Percentiles rank a stretch among this genome's conserved stretches.
Evolutionary conservation across 306 rosid genomes (phyloP).

Genomic region (Canavalia ensiformis): DNA sequence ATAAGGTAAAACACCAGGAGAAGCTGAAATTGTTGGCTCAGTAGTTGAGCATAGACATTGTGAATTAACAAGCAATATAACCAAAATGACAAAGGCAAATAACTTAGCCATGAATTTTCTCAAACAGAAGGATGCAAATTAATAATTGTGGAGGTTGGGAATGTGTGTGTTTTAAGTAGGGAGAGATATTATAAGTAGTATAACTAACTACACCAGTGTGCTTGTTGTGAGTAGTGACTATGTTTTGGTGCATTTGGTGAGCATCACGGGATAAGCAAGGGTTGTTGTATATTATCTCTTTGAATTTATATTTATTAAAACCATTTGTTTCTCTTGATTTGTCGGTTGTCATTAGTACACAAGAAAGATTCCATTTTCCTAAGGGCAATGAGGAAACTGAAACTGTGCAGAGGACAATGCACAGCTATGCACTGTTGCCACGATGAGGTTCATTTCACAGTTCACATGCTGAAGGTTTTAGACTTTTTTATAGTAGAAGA

Average conservation of each 20-base stretch:
- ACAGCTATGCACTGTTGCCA: not conserved
- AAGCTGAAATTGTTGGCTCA: conserved; percentile 65
- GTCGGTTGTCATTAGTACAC: conserved; percentile 39
- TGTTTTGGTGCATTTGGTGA: conserved; percentile 47
- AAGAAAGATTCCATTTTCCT: conserved; percentile 44
- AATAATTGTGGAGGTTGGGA: not conserved
- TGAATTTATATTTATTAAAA: conserved; percentile 47
- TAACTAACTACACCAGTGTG: conserved; percentile 48
- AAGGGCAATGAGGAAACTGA: conserved; percentile 21
- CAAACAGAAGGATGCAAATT: conserved; percentile 31
- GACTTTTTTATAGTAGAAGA: conserved; percentile 40
- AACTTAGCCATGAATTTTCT: conserved; percentile 62
- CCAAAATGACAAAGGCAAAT: conserved; percentile 36
- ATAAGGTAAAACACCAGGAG: conserved; percentile 66
- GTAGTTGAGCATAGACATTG: conserved; percentile 48
- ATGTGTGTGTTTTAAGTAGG: conserved; percentile 12
- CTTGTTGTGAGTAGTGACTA: conserved; percentile 20
- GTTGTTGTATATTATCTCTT: conserved; percentile 41
- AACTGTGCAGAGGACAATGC: conserved; percentile 29
- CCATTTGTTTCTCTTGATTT: conserved; percentile 45
- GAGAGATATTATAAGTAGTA: conserved; percentile 28
- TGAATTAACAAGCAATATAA: conserved; percentile 48
- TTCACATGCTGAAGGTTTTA: conserved; percentile 43
- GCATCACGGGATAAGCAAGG: conserved; percentile 63
- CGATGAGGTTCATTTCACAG: conserved; percentile 2